A percentile compares a stretch with the other conserved stretches of the same genome.
These are phyloP conservation scores for Trypanosoma boissoni DNA, from an alignment of 208 protist species.

Conservation along the genomic window DNA sequence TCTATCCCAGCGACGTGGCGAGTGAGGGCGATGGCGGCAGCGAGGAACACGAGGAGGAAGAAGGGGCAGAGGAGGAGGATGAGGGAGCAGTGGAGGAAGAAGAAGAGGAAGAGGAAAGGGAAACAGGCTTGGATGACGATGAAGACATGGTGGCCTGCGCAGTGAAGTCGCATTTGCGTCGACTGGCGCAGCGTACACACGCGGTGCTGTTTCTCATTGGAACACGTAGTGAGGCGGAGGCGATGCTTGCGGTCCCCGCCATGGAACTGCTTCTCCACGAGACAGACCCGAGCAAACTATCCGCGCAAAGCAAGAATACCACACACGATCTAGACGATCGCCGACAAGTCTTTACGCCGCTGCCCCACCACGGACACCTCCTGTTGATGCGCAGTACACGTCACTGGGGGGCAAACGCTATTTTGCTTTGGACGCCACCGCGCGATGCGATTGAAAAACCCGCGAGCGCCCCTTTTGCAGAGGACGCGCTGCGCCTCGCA, in stretches of 20 bases:
- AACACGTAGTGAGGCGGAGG: conserved; percentile 35
- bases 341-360: conserved; percentile 26
- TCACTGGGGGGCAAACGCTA: conserved; percentile 67
- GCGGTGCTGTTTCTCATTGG: conserved; percentile 74
- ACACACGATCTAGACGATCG: neutral
- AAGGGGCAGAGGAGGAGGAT: too few relatives aligned
- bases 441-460: neutral
- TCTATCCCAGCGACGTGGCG: conserved; percentile 9
- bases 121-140: too few relatives aligned
- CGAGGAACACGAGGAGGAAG: too few relatives aligned
- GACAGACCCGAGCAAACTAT: conserved; percentile 2
- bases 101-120: too few relatives aligned
- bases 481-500: conserved; percentile 66
- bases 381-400: conserved; percentile 53
- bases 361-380: conserved; percentile 38
- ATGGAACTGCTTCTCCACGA: conserved; percentile 52
- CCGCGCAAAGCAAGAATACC: too few relatives aligned
- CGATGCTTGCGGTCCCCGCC: conserved; percentile 28
- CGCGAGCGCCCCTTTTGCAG: conserved; percentile 22
- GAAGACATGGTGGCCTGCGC: too few relatives aligned
- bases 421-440: conserved; percentile 46
- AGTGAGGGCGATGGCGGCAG: too few relatives aligned
- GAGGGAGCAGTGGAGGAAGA: too few relatives aligned
- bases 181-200: conserved; percentile 50
- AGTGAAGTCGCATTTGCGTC: conserved; percentile 60